Evolutionary conservation across 139 green algal genomes (phyloP), one percentile per base, ranked within the genome.

Genomic region (Chlamydomonas schloesseri): DNA sequence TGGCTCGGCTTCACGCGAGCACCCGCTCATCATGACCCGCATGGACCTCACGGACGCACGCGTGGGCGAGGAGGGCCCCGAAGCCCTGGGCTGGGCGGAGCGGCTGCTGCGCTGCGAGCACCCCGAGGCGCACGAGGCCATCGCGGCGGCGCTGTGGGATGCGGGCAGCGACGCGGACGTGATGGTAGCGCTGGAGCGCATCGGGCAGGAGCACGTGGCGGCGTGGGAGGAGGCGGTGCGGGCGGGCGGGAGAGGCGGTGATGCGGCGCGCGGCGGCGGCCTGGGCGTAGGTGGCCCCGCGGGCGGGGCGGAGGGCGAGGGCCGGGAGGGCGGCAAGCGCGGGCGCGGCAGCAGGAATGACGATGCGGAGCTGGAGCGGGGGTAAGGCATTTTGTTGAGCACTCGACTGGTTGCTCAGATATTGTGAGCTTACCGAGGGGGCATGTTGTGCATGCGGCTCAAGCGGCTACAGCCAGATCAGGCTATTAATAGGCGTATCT

Each of bases 131-230:
- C 94, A 97, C 83, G 82, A 65, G 2, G 82, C 84, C 17, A 95
- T 98, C 0, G 91, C 94, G 17, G 88, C 87, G 34, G 84, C 89
- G 15, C 88, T 98, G 21, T 98, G 95, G 95, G 91, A 97, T 18
- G 87, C 82, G 6, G 64, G 0, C 24, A 91, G 73, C 29, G 95
- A 97, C 50, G 83, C 64, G 0, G 90, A 94, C 1, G 94, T 94
- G 9, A 34, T 92, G 47, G 55, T 37, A 8, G 68, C 68, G 20
- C 77, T 97, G 60, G 47, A 88, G 72, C 69, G 69, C 5, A 69
- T 96, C 34, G 93, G 91, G 26, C 70, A 26, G 17, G 73, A 87
- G 26, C 34, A 91, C 23, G 31, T 97, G 79, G 60, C 36, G 33
- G 73, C 31, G 2, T 97, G 93, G 93, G 95, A 97, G 86, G 79